Base-by-base conservation (phyloP, 2,329 filamentous ascomycete genomes). In the Sporothrix mexicana region DNA sequence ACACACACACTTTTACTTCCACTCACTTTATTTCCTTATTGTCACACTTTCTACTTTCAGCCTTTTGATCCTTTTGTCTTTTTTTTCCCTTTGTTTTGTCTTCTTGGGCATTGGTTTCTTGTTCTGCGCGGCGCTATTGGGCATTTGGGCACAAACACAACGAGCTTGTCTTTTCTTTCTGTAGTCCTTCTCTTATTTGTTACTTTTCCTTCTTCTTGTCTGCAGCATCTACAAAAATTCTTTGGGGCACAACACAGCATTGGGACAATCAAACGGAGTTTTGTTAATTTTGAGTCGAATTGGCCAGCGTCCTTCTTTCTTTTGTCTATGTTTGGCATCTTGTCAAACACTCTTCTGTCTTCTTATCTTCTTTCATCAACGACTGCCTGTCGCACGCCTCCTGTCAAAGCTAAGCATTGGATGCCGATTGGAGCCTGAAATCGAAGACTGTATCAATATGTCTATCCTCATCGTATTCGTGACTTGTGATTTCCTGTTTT, bases 61-160 rank as follows among this genome's bases (percentile, higher is more conserved):
- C 30, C 5, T 62, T 23, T 66, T 17, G 41, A 66, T 20, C 13
- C 25, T 55, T 20, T 20, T 70, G 15, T 57, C n/a, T 57, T 55
- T 69, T 45, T 13, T 30, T 30, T 64, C 23, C 1, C 25, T 17
- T 70, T 41, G 9, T 43, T 53, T 72, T 70, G 25, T 17, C 25
- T 20, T 25, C 30, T 51, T 36, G 59, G 20, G 59, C 25, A 43
- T 30, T 66, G 7, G 13, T 45, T 64, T 55, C 12, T 53, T 61
- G 57, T 43, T 30, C n/a, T 59, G 71, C 71, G 47, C 47, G 71
- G 71, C 71, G 71, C 57, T 69, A 36, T 55, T 57, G 71, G 71
- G 49, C 71, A 53, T 72, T 57, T 45, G 71, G 45, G 23, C 70
- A 57, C 43, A 30, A 49, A n/a, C 47, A 66, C 41, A 66, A 66